Conservation (phyloP, 768 basidiomycete species). For the Russula earlei region DNA sequence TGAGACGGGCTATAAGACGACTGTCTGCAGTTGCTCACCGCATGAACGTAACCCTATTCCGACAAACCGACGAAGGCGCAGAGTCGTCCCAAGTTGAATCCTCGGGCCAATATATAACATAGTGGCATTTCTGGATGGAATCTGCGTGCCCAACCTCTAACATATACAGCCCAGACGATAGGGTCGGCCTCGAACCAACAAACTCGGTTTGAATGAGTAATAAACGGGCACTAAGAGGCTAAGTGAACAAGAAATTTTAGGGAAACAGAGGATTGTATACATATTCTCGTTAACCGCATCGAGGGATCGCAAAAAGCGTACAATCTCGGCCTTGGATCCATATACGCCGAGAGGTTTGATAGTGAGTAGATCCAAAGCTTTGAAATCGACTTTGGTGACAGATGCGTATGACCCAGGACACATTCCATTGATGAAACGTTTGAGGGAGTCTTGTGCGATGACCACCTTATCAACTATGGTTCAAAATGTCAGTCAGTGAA, state of each 20-base stretch:
- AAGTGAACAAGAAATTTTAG: too few species aligned
- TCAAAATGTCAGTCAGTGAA: too few species aligned
- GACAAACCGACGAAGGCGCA: slow-evolving; percentile 34
- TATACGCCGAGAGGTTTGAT: slow-evolving; percentile 49
- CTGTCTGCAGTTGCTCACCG: slow-evolving; percentile 29
- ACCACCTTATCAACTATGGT: slow-evolving; percentile 50
- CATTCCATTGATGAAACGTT: slow-evolving; percentile 37
- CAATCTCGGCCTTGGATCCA: slow-evolving; percentile 44
- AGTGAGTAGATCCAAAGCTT: slow-evolving; percentile 34
- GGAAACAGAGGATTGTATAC: slow-evolving; percentile 27
- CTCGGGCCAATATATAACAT: slow-evolving; percentile 25
- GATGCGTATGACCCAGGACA: slow-evolving; percentile 42
- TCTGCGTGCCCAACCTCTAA: slow-evolving; percentile 22
- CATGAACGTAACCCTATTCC: slow-evolving; percentile 55
- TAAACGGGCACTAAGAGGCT: slow-evolving; percentile 14
- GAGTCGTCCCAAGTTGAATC: slow-evolving; percentile 48
- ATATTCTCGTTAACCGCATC: slow-evolving; percentile 29
- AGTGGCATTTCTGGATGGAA: slow-evolving; percentile 24
- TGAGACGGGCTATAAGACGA: background rate
- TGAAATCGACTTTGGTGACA: slow-evolving; percentile 21
- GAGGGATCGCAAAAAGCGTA: slow-evolving; percentile 33
- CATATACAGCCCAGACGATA: slow-evolving; percentile 47
- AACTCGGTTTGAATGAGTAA: slow-evolving; percentile 17
- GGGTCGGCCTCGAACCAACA: slow-evolving; percentile 19
- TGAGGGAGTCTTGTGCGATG: slow-evolving; percentile 43